Conservation (phyloP, 2,329 filamentous ascomycete genomes). For the Hymenotorrendiella dingleyae region DNA sequence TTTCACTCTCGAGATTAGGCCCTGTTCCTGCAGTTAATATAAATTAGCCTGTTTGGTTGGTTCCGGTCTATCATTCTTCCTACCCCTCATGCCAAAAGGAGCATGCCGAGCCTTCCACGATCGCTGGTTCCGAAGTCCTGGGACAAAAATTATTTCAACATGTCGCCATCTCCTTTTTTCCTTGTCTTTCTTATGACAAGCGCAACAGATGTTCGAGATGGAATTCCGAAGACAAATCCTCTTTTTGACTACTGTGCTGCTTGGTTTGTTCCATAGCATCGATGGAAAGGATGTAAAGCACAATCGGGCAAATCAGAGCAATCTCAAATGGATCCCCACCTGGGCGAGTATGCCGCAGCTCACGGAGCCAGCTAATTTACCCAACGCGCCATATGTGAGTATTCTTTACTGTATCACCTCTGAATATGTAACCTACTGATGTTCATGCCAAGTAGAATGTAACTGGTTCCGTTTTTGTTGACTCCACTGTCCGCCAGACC, state of each 20-base stretch:
- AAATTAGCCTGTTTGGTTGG: slow-evolving; percentile 9
- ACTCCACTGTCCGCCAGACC: slow-evolving; percentile 62
- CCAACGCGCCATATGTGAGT: slow-evolving; percentile 52
- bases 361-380: slow-evolving; percentile 56
- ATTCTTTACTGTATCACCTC: not conserved
- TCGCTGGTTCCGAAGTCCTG: too few species aligned
- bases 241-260: not conserved
- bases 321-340: slow-evolving; percentile 31
- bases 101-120: too few species aligned
- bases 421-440: not conserved
- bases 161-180: not conserved
- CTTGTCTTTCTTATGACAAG: not conserved
- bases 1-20: too few species aligned
- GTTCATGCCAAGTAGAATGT: slow-evolving; percentile 24
- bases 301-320: not conserved
- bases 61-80: slow-evolving; percentile 13
- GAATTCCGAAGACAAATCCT: not conserved
- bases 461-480: slow-evolving; percentile 45
- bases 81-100: slow-evolving; percentile 5
- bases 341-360: slow-evolving; percentile 64
- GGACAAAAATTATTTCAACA: too few species aligned
- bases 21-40: slow-evolving; percentile 3
- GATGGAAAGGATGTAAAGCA: slow-evolving; percentile 1
- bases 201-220: slow-evolving; percentile 4
- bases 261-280: not conserved